Base-by-base conservation (phyloP, 306 rosid genomes). In the Boehmeria nivea region DNA sequence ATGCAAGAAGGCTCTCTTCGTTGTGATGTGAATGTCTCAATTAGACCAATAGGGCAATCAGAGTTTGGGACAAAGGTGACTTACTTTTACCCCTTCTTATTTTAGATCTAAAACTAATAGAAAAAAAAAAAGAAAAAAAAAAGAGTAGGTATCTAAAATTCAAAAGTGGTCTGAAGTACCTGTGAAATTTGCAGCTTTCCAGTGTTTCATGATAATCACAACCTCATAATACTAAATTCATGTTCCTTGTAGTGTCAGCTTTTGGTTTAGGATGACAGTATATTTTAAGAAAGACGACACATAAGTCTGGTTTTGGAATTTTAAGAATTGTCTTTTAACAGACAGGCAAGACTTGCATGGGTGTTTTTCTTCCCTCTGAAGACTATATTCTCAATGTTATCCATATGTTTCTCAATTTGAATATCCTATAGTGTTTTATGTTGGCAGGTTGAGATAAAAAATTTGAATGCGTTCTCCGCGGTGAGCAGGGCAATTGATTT, bases 1-100 rank as follows among this genome's bases (percentile, higher is more conserved):
- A 87, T 87, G 96, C 94, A 87, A 82, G 98, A 91, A 77, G 96
- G 96, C 46, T 91, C 98, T 23, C 95, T 91, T 66, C 87, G 93
- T 60, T 91, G 96, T 17, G 98, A 91, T 75, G 96, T 87, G 53
- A 91, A 91, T 72, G 73, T 91, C 55, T 87, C 98, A 8, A 72
- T 91, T 61, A 88, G 96, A 47, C 98, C 96, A 40, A 68, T 87
- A 59, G 93, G 89, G 56, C 96, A 84, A 64, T 74, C 67, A 65
- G 58, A 75, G 57, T 80, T 87, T 66, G 96, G 96, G 62, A 91
- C 98, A 19, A 91, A 84, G 94, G 96, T 78, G 71, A 19, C 43
- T 60, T 16, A 12, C 14, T 53, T 44, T 27, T 26, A 0, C 37
- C 19, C 39, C 39, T 55, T 55, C 25, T 14, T 12, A 13, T 57